A percentile compares a stretch with the other conserved stretches of the same genome.
phyloP scores from a whole-genome alignment of 129 eudicot genomes.

The carrot (Daucus carota) region DNA sequence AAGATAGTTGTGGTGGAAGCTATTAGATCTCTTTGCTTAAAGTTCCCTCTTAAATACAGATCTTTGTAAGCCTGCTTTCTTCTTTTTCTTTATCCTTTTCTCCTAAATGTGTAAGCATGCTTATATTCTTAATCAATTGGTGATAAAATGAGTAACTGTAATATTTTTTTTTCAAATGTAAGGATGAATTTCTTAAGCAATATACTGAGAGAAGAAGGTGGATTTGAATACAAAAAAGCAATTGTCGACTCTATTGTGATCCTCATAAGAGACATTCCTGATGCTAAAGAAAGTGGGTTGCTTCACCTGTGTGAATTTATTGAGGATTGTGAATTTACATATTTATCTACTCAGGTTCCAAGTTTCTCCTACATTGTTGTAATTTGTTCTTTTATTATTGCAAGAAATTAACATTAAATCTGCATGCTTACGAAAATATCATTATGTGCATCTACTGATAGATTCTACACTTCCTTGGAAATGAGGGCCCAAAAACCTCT shows the following conservation, averaged over 20 bases:
- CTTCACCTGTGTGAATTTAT: conserved; percentile 97
- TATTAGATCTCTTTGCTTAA: conserved; percentile 83
- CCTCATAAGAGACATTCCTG: conserved; percentile 87
- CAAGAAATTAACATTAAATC: background rate
- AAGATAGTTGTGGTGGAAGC: conserved; percentile 98
- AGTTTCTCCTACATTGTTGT: conserved; percentile 4
- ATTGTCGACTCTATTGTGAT: conserved; percentile 93
- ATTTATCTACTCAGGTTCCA: conserved; percentile 88
- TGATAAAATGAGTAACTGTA: background rate
- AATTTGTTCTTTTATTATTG: background rate
- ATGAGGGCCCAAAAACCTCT: conserved; percentile 93
- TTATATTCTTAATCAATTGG: background rate
- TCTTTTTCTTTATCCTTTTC: background rate
- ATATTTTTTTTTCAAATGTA: background rate
- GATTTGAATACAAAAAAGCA: conserved; percentile 90
- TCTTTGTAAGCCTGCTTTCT: conserved; percentile 54
- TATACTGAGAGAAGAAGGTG: conserved; percentile 94
- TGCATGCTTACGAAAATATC: conserved; percentile 10
- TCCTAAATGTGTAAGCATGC: background rate
- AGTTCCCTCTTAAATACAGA: conserved; percentile 94
- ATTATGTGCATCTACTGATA: conserved; percentile 16
- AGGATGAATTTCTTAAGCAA: conserved; percentile 95
- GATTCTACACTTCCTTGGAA: conserved; percentile 94
- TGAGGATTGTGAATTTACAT: conserved; percentile 97
- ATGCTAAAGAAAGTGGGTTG: conserved; percentile 94